Evolutionary conservation across 495 filamentous ascomycete species (phyloP).

Genomic region (Daldinia decipiens): DNA sequence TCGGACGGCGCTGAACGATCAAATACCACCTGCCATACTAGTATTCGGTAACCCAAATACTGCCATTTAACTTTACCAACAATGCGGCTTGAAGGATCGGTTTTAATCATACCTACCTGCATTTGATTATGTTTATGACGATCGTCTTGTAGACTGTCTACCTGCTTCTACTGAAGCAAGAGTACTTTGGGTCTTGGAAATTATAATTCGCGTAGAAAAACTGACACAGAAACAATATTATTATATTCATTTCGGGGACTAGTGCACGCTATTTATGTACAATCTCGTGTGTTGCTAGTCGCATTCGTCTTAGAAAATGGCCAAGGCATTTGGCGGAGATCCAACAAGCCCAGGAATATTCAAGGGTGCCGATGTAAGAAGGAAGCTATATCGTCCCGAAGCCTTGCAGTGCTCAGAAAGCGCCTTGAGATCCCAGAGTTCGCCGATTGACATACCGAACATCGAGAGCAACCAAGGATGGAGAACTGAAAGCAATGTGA

Average conservation of each 20-base stretch:
- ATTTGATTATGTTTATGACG: background rate
- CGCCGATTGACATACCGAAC: constrained; percentile 72
- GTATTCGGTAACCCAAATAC: background rate
- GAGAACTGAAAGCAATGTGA: constrained; percentile 53
- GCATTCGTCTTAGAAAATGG: constrained; percentile 56
- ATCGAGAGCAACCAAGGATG: constrained; percentile 72
- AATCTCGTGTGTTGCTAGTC: background rate
- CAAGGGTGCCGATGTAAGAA: constrained; percentile 70
- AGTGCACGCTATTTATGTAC: background rate
- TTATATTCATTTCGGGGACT: background rate
- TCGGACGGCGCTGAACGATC: background rate
- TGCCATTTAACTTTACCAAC: too few species aligned
- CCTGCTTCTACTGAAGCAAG: background rate
- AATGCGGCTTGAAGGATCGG: too few species aligned
- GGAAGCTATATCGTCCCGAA: constrained; percentile 71
- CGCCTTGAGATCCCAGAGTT: constrained; percentile 69
- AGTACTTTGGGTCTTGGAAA: background rate
- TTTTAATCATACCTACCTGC: too few species aligned
- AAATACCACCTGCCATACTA: background rate
- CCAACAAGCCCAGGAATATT: constrained; percentile 66
- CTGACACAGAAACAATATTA: background rate
- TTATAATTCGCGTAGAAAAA: background rate
- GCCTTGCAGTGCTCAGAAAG: constrained; percentile 62
- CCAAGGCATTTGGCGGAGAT: constrained; percentile 61
- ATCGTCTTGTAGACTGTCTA: background rate